A percentile compares a stretch with the other conserved stretches of the same genome.
These are phyloP conservation scores for Kodamaea ohmeri DNA, from an alignment of 1,139 yeast genomes.

Conservation along the genomic window DNA sequence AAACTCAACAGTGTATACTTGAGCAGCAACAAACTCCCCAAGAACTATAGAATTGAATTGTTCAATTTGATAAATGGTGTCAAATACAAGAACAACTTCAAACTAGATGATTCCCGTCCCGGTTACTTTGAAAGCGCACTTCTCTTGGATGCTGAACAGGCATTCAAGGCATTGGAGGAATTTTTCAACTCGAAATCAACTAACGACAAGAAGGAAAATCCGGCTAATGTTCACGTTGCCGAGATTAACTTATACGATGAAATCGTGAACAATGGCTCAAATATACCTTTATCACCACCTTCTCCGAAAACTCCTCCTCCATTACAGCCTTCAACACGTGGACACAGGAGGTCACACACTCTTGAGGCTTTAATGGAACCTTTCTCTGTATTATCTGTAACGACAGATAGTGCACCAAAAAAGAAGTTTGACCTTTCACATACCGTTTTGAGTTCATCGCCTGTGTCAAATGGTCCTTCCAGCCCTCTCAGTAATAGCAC, in stretches of 20 bases:
- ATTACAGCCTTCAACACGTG: conserved; percentile 4
- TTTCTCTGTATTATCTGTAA: conserved; percentile 13
- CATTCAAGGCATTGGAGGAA: conserved; percentile 42
- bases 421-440: conserved; percentile 23
- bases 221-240: conserved; percentile 11
- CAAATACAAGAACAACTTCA: conserved; percentile 44
- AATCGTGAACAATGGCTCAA: conserved; percentile 6
- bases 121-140: conserved; percentile 62
- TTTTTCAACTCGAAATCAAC: conserved; percentile 22
- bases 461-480: conserved; percentile 17
- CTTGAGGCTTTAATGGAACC: conserved; percentile 19
- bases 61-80: conserved; percentile 56
- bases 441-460: conserved; percentile 21
- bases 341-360: conserved; percentile 17
- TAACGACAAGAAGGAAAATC: conserved; percentile 1
- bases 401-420: conserved; percentile 9
- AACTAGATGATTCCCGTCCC: conserved; percentile 62
- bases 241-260: conserved; percentile 12
- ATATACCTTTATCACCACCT: background rate
- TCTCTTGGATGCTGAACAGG: conserved; percentile 49
- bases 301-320: conserved; percentile 4
- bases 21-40: conserved; percentile 45
- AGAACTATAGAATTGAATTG: conserved; percentile 51
- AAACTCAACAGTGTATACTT: conserved; percentile 37
- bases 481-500: conserved; percentile 32